Conservation (phyloP, 176 grass and related monocot genomes). For the Rhipidocladum racemiflorum region DNA sequence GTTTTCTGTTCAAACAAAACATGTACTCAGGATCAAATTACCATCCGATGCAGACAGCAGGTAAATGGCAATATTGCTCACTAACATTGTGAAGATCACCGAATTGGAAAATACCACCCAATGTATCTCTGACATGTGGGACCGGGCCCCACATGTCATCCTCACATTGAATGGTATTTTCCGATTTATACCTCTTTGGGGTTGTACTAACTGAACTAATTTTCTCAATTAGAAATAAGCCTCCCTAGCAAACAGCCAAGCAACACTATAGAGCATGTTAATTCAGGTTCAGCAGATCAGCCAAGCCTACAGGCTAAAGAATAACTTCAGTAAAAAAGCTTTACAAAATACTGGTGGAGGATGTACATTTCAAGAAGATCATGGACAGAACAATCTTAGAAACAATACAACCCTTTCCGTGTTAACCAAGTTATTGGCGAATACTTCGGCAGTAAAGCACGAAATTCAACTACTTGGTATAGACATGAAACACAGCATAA, state of each 20-base stretch:
- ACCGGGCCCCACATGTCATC: too few relatives aligned
- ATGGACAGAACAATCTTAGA: neutral
- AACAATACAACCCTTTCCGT: neutral
- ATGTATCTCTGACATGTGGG: neutral
- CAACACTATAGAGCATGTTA: neutral
- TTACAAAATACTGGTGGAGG: neutral
- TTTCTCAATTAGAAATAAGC: neutral
- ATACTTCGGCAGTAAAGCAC: neutral
- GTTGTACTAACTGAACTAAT: neutral
- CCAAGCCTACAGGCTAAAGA: neutral
- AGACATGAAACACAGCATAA: neutral
- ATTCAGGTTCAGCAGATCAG: neutral
- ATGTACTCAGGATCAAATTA: constrained; percentile 22
- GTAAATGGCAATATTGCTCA: neutral
- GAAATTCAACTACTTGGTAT: neutral
- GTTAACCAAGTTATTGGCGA: neutral
- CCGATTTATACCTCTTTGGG: neutral
- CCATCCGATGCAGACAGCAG: neutral
- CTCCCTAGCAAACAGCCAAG: neutral
- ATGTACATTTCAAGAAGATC: constrained; percentile 7
- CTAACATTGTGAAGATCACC: neutral
- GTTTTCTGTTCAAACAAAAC: constrained; percentile 66
- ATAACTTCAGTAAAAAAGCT: neutral
- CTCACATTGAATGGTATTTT: neutral
- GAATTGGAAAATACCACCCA: neutral